Evolutionary conservation across 306 rosid genomes (phyloP).

Genomic region (Begonia peltatifolia): DNA sequence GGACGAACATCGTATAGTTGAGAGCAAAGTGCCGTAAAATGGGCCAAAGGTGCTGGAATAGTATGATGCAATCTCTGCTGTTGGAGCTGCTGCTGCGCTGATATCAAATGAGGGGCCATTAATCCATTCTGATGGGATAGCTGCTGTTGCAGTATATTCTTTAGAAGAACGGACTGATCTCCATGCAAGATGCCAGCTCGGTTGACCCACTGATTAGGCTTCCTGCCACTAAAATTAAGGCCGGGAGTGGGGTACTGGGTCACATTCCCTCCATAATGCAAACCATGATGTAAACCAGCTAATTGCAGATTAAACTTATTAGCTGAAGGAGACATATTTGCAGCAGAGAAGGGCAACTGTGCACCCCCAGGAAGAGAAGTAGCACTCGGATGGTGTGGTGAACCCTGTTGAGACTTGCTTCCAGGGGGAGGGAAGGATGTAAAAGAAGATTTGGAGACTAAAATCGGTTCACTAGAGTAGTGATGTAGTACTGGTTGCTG

Average conservation of each 20-base stretch:
- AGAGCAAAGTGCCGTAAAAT: too few species aligned
- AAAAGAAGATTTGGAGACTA: slow-evolving; percentile 44
- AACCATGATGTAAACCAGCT: slow-evolving; percentile 33
- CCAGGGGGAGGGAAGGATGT: slow-evolving; percentile 41
- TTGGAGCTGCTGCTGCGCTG: slow-evolving; percentile 12
- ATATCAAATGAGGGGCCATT: slow-evolving; percentile 32
- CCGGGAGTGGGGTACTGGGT: slow-evolving; percentile 22
- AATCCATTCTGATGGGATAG: slow-evolving; percentile 42
- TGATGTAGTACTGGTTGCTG: slow-evolving; percentile 63
- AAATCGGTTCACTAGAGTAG: slow-evolving; percentile 52
- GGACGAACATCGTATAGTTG: slow-evolving; percentile 25
- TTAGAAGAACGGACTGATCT: slow-evolving; percentile 30
- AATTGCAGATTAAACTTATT: slow-evolving; percentile 22
- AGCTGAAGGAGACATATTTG: slow-evolving; percentile 24
- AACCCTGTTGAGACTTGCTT: slow-evolving; percentile 33
- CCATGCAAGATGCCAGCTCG: slow-evolving; percentile 34
- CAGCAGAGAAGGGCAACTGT: slow-evolving; percentile 26
- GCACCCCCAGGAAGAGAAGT: slow-evolving; percentile 30
- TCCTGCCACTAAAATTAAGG: slow-evolving; percentile 25
- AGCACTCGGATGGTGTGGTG: slow-evolving; percentile 39
- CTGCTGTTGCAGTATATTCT: slow-evolving; percentile 42
- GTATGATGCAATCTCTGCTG: slow-evolving; percentile 39
- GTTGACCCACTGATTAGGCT: slow-evolving; percentile 38
- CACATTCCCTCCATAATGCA: slow-evolving; percentile 41
- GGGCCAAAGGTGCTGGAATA: slow-evolving; percentile 14